Evolutionary conservation across 2,329 filamentous ascomycete genomes (phyloP), one percentile per base, ranked within the genome.

Genomic region (Coniochaeta hoffmannii): DNA sequence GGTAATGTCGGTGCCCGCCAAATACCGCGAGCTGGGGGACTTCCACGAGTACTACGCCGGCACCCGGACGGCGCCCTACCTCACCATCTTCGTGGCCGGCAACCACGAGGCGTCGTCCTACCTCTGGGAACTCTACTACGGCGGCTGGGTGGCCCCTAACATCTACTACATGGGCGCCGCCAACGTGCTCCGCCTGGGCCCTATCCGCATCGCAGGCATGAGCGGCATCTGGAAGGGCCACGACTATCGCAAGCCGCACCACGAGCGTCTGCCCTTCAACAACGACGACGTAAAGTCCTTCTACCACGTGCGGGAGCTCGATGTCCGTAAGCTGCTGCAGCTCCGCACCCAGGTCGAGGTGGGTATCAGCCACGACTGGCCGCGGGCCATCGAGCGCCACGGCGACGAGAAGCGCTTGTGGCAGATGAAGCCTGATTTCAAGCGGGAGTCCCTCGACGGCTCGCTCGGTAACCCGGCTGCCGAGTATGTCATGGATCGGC

Each of bases 121-220:
- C 70, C 76, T 96, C 5, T 94, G 86, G 77, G 94, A 99, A 72
- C 81, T 99, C 0, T 96, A 90, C 74, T 96, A 97, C 67, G 94
- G 94, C 53, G 94, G 94, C 53, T 99, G 94, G 94, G 94, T 90
- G 6, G 93, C 93, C 8, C 91, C 90, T 9, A 96, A 94, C 62
- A 97, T 99, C 60, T 99, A 97, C 76, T 99, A 97, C 72, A 80
- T 97, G 69, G 94, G 94, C 51, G 90, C 91, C 32, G 90, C 94
- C 57, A 97, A 96, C 66, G 86, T 99, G 9, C 69, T 99, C 38
- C 86, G 87, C 17, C 76, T 95, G 31, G 93, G 93, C 0, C 87
- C 89, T 1, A 73, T 99, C 51, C 85, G 94, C 22, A 96, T 99
- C 59, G 89, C 90, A 34, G 93, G 88, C 5, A 76, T 97, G 68